phyloP scores from a whole-genome alignment of 2,329 filamentous ascomycete genomes.

The Talaromyces amestolkiae region DNA sequence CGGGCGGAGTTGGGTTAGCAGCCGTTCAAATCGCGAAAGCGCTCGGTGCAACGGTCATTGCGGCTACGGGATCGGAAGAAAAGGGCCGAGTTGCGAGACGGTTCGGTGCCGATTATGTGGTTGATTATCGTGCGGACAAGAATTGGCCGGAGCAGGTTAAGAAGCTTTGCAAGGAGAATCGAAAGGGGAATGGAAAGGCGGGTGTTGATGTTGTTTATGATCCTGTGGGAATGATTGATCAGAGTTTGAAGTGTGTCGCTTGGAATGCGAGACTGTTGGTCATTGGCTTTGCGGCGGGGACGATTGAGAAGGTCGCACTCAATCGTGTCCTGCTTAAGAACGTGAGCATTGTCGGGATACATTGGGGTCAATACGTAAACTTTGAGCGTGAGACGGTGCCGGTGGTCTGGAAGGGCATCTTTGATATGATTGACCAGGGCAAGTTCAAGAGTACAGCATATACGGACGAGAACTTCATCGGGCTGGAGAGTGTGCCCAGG shows the following conservation, averaged over 20 bases:
- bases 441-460: conserved; percentile 83
- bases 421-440: conserved; percentile 70
- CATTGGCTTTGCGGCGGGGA: conserved; percentile 82
- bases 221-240: conserved; percentile 84
- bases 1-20: conserved; percentile 85
- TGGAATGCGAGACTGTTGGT: conserved; percentile 90
- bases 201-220: conserved; percentile 95
- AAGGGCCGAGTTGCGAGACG: conserved; percentile 76
- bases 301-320: conserved; percentile 87
- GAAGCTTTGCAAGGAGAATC: conserved; percentile 54
- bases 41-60: conserved; percentile 85
- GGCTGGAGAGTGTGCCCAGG: conserved; percentile 72
- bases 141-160: conserved; percentile 68
- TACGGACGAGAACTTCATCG: conserved; percentile 68
- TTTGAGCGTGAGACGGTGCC: conserved; percentile 69
- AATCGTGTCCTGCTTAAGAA: conserved; percentile 94
- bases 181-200: conserved; percentile 62
- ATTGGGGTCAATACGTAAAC: conserved; percentile 82
- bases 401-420: conserved; percentile 78
- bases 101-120: conserved; percentile 80
- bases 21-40: conserved; percentile 95
- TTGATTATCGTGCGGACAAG: conserved; percentile 68
- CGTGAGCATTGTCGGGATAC: conserved; percentile 81
- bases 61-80: conserved; percentile 75
- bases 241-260: conserved; percentile 83